These are phyloP conservation scores for sunflower (Helianthus annuus) DNA, from an alignment of 129 eudicot genomes.

Conservation along the genomic window HanXRQr2.0-SUNRISE NC_035449.2:43171465-43171964, in stretches of 20 bases:
- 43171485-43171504: conserved; percentile 53
- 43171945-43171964: neutral
- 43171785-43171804: conserved; percentile 93
- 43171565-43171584: conserved; percentile 38
- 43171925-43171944: conserved; percentile 25
- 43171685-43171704: conserved; percentile 53
- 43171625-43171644: conserved; percentile 92
- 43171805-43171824: conserved; percentile 69
- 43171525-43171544: conserved; percentile 38
- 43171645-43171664: conserved; percentile 52
- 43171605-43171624: conserved; percentile 82
- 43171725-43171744: conserved; percentile 94
- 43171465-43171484: conserved; percentile 50
- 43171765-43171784: conserved; percentile 94
- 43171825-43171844: conserved; percentile 80
- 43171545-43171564: conserved; percentile 35
- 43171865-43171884: conserved; percentile 66
- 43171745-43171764: conserved; percentile 78
- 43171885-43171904: conserved; percentile 46
- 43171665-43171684: conserved; percentile 58
- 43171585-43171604: conserved; percentile 64
- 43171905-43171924: conserved; percentile 85
- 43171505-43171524: conserved; percentile 48
- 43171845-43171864: conserved; percentile 88
- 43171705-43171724: conserved; percentile 83